Evolutionary conservation across 129 eudicot genomes (phyloP).

Genomic region (Centella asiatica): DNA sequence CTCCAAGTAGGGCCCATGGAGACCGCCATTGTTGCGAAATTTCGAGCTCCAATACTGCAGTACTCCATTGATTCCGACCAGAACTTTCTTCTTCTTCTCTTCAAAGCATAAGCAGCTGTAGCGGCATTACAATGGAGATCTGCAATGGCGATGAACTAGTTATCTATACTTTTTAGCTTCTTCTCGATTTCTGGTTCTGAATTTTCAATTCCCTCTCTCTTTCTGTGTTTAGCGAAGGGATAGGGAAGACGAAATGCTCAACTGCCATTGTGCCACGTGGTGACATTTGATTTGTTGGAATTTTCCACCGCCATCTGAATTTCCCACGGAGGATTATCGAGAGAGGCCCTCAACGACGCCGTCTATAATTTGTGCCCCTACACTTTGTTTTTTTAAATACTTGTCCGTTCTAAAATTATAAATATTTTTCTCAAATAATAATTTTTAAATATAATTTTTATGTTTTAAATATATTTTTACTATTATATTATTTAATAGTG

Average conservation of each 20-base stretch:
- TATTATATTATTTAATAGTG: too few relatives aligned
- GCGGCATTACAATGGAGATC: slow-evolving; percentile 19
- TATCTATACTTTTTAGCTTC: too few relatives aligned
- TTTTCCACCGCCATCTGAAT: neutral
- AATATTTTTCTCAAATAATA: too few relatives aligned
- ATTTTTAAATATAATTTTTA: too few relatives aligned
- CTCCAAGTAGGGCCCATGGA: slow-evolving; percentile 40
- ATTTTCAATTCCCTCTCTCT: neutral
- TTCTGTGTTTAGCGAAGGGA: slow-evolving; percentile 25
- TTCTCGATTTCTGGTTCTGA: slow-evolving; percentile 5
- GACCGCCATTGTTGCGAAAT: slow-evolving; percentile 65
- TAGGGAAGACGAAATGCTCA: slow-evolving; percentile 40
- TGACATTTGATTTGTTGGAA: neutral
- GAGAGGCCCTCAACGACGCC: too few relatives aligned
- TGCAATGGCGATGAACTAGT: neutral
- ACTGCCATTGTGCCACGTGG: slow-evolving; percentile 36
- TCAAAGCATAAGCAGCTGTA: neutral
- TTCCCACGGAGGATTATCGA: neutral
- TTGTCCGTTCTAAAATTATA: too few relatives aligned
- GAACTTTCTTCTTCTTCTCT: neutral
- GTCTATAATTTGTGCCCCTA: too few relatives aligned
- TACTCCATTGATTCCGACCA: slow-evolving; percentile 35
- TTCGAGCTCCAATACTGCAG: slow-evolving; percentile 38
- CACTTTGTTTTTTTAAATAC: too few relatives aligned
- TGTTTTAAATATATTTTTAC: too few relatives aligned